These are phyloP conservation scores for Cephaloascus albidus DNA, from an alignment of 805 yeast species.

Conservation along the genomic window DNA sequence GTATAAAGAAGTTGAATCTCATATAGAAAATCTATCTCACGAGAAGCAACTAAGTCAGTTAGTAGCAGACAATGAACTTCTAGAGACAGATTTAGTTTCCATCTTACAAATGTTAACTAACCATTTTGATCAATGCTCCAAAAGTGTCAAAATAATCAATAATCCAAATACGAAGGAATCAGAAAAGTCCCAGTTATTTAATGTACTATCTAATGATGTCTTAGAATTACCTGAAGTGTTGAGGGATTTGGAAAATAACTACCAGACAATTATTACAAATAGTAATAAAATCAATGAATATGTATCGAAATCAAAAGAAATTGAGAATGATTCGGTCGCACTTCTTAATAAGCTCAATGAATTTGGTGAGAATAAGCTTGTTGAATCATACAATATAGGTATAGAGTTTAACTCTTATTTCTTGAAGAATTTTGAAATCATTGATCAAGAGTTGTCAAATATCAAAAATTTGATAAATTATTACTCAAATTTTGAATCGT, in stretches of 20 bases:
- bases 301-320: neutral
- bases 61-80: constrained; percentile 29
- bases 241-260: constrained; percentile 31
- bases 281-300: neutral
- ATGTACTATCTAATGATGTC: constrained; percentile 43
- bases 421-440: constrained; percentile 14
- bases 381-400: neutral
- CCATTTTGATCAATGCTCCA: constrained; percentile 73
- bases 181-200: constrained; percentile 28
- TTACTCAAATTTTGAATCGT: constrained; percentile 37
- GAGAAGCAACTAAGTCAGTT: constrained; percentile 10
- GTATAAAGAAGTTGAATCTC: constrained; percentile 2
- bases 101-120: constrained; percentile 63
- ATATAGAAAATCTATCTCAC: constrained; percentile 9
- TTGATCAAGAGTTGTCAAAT: constrained; percentile 14
- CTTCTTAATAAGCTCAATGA: neutral
- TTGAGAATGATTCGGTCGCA: neutral
- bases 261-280: constrained; percentile 9
- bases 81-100: constrained; percentile 64
- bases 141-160: constrained; percentile 31
- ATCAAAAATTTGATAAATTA: constrained; percentile 31
- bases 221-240: constrained; percentile 50
- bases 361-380: neutral
- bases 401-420: neutral
- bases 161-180: constrained; percentile 12